These are phyloP conservation scores for Macrocybe gigantea DNA, from an alignment of 768 basidiomycete species.

Conservation along the genomic window DNA sequence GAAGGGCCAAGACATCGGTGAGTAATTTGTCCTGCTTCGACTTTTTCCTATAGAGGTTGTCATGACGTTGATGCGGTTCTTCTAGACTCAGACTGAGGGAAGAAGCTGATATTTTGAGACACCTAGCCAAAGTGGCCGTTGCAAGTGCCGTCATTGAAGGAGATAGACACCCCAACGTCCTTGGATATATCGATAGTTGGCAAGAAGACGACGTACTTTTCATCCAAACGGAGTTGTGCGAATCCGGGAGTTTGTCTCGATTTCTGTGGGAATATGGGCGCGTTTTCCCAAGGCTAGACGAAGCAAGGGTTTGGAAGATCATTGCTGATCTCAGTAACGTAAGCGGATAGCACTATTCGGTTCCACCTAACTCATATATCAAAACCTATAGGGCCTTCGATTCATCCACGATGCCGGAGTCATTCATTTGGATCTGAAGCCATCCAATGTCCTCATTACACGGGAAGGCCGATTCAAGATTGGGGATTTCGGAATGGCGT, in stretches of 20 bases:
- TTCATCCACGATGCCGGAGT: slow-evolving; percentile 88
- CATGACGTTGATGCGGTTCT: slow-evolving; percentile 15
- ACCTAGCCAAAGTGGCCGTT: slow-evolving; percentile 46
- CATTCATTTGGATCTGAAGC: slow-evolving; percentile 96
- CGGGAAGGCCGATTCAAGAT: slow-evolving; percentile 87
- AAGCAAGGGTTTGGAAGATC: slow-evolving; percentile 95
- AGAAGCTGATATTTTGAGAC: slow-evolving; percentile 88
- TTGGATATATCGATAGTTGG: slow-evolving; percentile 92
- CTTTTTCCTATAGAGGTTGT: slow-evolving; percentile 7
- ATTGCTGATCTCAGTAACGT: slow-evolving; percentile 85
- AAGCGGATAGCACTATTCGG: slow-evolving; percentile 35
- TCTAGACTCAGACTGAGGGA: slow-evolving; percentile 79
- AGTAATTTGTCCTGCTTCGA: slow-evolving; percentile 24
- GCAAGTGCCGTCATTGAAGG: slow-evolving; percentile 19
- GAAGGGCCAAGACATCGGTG: slow-evolving; percentile 90
- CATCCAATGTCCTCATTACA: slow-evolving; percentile 93
- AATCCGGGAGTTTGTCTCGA: slow-evolving; percentile 83
- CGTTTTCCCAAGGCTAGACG: slow-evolving; percentile 78
- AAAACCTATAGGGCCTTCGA: slow-evolving; percentile 58
- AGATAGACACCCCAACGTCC: slow-evolving; percentile 69
- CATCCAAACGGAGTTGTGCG: slow-evolving; percentile 94
- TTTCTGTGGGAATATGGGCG: slow-evolving; percentile 93
- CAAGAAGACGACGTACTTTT: slow-evolving; percentile 84
- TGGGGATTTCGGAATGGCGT: slow-evolving; percentile 99
- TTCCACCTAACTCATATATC: slow-evolving; percentile 17